phyloP scores from a whole-genome alignment of 805 yeast genomes.

The Yarrowia yakushimensis region DNA sequence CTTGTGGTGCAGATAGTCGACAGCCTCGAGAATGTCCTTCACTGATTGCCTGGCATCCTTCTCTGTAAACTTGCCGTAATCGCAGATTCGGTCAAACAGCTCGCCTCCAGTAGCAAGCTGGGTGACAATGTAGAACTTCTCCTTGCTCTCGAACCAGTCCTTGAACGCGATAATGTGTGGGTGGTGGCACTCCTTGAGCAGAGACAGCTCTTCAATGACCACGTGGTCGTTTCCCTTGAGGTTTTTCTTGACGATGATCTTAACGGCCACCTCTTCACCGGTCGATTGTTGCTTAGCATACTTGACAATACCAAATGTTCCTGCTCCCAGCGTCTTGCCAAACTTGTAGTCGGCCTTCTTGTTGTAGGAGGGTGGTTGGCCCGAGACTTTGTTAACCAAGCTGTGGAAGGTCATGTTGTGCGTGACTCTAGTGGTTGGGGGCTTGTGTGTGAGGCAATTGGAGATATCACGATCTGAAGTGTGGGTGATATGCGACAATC shows the following conservation, averaged over 20 bases:
- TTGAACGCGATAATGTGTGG: constrained; percentile 85
- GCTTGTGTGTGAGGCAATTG: not conserved
- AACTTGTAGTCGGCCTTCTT: constrained; percentile 70
- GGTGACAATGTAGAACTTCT: constrained; percentile 88
- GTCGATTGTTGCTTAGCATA: constrained; percentile 55
- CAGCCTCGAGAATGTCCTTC: constrained; percentile 70
- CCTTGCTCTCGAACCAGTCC: constrained; percentile 92
- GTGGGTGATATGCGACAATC: not conserved
- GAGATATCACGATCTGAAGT: not conserved
- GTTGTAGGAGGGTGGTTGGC: constrained; percentile 68
- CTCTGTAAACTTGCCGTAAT: constrained; percentile 82
- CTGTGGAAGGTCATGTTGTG: constrained; percentile 28
- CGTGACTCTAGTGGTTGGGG: not conserved
- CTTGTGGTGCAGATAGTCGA: constrained; percentile 67
- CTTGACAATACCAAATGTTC: constrained; percentile 90
- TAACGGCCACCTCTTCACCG: constrained; percentile 78
- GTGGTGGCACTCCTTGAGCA: constrained; percentile 66
- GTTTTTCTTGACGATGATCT: constrained; percentile 82
- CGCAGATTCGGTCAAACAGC: constrained; percentile 78
- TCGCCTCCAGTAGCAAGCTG: constrained; percentile 97
- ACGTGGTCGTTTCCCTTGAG: constrained; percentile 73
- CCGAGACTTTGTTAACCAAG: constrained; percentile 53
- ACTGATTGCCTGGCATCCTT: constrained; percentile 76
- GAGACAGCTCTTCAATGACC: constrained; percentile 71
- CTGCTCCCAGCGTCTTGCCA: constrained; percentile 87